Percentiles rank a stretch among this genome's conserved stretches.
Conservation (phyloP, 1,284 basidiomycete species). For the Gomphus sp. region DNA sequence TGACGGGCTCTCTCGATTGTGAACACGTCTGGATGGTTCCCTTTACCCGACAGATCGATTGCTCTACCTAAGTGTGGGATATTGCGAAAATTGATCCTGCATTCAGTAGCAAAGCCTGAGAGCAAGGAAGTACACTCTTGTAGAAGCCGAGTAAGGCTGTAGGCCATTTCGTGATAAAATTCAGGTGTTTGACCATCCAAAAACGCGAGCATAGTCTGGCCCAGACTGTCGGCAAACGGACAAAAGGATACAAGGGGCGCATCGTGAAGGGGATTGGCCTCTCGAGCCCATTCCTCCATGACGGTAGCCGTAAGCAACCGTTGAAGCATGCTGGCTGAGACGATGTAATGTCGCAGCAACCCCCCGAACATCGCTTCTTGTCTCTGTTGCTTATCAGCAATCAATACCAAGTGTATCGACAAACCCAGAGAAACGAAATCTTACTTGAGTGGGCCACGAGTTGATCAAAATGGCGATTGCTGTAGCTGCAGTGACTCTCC, state of each 20-base stretch:
- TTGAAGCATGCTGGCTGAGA: conserved; percentile 87
- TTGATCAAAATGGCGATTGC: conserved; percentile 72
- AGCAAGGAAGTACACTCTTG: conserved; percentile 76
- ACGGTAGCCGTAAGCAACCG: conserved; percentile 80
- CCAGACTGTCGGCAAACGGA: conserved; percentile 57
- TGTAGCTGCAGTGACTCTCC: conserved; percentile 73
- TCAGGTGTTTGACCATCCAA: conserved; percentile 70
- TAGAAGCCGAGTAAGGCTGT: conserved; percentile 74
- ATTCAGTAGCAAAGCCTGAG: conserved; percentile 74
- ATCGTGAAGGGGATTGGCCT: conserved; percentile 10
- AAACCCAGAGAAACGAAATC: conserved; percentile 12
- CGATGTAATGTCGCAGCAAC: conserved; percentile 70
- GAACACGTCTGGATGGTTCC: conserved; percentile 51
- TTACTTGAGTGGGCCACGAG: conserved; percentile 55
- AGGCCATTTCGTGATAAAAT: conserved; percentile 89
- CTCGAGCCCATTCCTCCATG: conserved; percentile 84
- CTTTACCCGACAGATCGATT: conserved; percentile 65
- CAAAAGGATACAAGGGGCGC: conserved; percentile 23
- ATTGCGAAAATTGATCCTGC: conserved; percentile 72
- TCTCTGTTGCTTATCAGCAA: conserved; percentile 17
- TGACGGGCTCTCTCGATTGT: conserved; percentile 73
- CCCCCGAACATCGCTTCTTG: conserved; percentile 56
- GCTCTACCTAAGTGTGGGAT: conserved; percentile 76
- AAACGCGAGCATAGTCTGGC: conserved; percentile 55
- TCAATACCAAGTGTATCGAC: conserved; percentile 4